Conservation (phyloP, 441 rosid species). For the Corymbia citriodora region DNA sequence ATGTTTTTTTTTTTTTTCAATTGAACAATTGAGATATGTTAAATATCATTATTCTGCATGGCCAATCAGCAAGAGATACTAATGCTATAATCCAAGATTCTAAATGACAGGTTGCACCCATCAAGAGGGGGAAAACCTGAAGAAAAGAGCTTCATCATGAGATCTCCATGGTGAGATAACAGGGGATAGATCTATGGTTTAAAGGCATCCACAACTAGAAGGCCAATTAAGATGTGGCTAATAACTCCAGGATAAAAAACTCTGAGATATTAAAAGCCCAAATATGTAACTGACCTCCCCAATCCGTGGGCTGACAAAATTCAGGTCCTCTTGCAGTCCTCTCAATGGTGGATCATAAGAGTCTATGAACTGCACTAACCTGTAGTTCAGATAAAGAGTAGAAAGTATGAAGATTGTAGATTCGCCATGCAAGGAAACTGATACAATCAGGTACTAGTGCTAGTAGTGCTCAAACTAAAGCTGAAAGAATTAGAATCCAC, state of each 20-base stretch:
- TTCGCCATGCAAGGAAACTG: not conserved
- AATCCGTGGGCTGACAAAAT: slow-evolving; percentile 98
- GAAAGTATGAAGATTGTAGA: not conserved
- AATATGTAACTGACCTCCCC: slow-evolving; percentile 77
- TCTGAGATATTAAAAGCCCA: not conserved
- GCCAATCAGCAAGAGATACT: not conserved
- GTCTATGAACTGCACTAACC: slow-evolving; percentile 96
- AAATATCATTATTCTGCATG: not conserved
- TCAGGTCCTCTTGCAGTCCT: slow-evolving; percentile 97
- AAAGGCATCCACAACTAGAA: not conserved
- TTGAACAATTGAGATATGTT: not conserved
- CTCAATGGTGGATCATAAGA: slow-evolving; percentile 97
- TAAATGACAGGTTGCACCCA: not conserved
- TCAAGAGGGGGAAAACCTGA: not conserved
- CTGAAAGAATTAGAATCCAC: not conserved
- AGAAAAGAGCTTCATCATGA: not conserved
- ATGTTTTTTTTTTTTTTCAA: not conserved
- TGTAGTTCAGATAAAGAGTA: slow-evolving; percentile 23
- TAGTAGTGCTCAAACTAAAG: not conserved
- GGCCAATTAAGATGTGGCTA: not conserved
- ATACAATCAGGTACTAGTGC: not conserved
- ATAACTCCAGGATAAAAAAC: not conserved
- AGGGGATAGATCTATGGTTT: not conserved
- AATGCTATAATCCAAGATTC: not conserved
- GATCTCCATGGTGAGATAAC: not conserved